Base-by-base conservation (phyloP, 345 rosid species). In the Acer saccharum region DNA sequence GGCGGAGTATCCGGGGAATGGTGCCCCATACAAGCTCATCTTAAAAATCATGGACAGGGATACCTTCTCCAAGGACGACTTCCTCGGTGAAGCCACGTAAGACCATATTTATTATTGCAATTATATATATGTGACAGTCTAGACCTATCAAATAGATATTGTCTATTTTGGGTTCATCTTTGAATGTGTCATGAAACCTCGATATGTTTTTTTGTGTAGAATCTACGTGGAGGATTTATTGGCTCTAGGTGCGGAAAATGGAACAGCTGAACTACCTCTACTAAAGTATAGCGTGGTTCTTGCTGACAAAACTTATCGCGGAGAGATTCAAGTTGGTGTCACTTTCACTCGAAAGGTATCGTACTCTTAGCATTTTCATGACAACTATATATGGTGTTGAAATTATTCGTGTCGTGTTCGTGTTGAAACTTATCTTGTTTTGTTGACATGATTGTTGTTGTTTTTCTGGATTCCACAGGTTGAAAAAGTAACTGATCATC, bases 41-140 rank as follows among this genome's bases (percentile, higher is more conserved):
- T 88, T 93, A 68, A 90, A 82, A 72, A 83, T 93, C 83, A 93
- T 95, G 97, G 99, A 95, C 88, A 87, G 87, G 69, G 98, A 95
- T 79, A 92, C 88, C 58, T 89, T 95, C 87, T 80, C 96, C 21
- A 0, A 83, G 0, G 99, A 93, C 62, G 99, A 95, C 76, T 85
- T 70, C 68, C 68, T 95, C 8, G 99, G 99, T 11, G 77, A 88
- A 76, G 89, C 97, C 65, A 84, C 86, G 98, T 95, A 88, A 80
- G 89, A 72, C 12, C 29, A 2, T 44, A 3, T 50, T 65, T 64
- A 50, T 50, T 50, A 2, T 50, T 50, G 6, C 18, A 50, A 9
- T 7, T 43, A 35, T 35, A 35, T 43, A 43, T 7, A 6, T 9
- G 11, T 43, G 46, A 43, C 2, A 3, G 16, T 12, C 13, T 0